Conservation (phyloP, 1,284 basidiomycete species). For the Bondarzewia mesenterica region DNA sequence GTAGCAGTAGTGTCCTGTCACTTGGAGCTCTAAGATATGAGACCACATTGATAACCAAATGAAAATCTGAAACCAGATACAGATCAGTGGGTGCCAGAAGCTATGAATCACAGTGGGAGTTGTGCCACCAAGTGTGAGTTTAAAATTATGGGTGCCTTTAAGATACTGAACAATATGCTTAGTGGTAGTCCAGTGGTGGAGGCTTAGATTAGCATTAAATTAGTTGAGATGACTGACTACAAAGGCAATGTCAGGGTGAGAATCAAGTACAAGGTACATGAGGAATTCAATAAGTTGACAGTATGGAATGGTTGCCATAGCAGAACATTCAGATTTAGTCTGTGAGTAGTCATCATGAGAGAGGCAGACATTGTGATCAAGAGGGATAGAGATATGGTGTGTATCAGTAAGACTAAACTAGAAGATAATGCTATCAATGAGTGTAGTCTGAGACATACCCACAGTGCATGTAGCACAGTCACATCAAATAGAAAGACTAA, state of each 20-base stretch:
- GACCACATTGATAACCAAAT: slow-evolving; percentile 17
- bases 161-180: slow-evolving; percentile 34
- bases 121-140: slow-evolving; percentile 22
- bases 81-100: slow-evolving; percentile 24
- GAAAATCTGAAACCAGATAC: slow-evolving; percentile 30
- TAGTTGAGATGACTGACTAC: slow-evolving; percentile 26
- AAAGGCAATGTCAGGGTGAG: slow-evolving; percentile 32
- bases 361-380: slow-evolving; percentile 19
- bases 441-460: slow-evolving; percentile 27
- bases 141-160: slow-evolving; percentile 24
- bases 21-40: slow-evolving; percentile 28
- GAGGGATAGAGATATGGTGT: slow-evolving; percentile 21
- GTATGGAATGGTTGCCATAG: slow-evolving; percentile 17
- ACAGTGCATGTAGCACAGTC: slow-evolving; percentile 19
- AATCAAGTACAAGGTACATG: slow-evolving; percentile 30
- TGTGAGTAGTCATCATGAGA: slow-evolving; percentile 1
- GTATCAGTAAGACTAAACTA: slow-evolving; percentile 25
- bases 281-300: slow-evolving; percentile 28
- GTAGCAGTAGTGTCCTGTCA: background rate
- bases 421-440: slow-evolving; percentile 27
- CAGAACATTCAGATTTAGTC: slow-evolving; percentile 1
- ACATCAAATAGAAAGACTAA: slow-evolving; percentile 20
- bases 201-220: slow-evolving; percentile 20
- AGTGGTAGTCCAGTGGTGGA: slow-evolving; percentile 30
- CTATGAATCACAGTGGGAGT: slow-evolving; percentile 19